phyloP scores from a whole-genome alignment of 495 filamentous ascomycete species.

The Trichoderma asperelloides region DNA sequence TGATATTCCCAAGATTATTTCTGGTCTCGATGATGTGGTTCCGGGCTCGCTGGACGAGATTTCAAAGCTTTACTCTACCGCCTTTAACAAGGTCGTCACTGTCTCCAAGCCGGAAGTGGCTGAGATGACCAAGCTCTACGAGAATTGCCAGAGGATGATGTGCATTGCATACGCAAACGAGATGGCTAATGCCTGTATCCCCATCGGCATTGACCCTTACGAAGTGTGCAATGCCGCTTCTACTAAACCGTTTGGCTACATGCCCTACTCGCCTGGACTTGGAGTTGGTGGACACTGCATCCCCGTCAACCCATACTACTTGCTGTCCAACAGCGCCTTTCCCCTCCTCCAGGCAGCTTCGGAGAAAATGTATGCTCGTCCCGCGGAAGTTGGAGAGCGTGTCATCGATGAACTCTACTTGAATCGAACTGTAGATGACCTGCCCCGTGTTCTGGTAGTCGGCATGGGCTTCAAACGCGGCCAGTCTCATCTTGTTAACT shows the following conservation, averaged over 20 bases:
- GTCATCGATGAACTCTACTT: not conserved
- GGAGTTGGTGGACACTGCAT: slow-evolving; percentile 35
- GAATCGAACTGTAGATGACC: not conserved
- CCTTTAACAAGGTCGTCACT: slow-evolving; percentile 25
- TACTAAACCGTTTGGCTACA: slow-evolving; percentile 33
- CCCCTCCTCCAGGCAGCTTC: slow-evolving; percentile 26
- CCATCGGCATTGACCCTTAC: slow-evolving; percentile 28
- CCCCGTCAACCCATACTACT: slow-evolving; percentile 31
- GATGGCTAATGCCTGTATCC: slow-evolving; percentile 31
- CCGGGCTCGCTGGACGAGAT: slow-evolving; percentile 25
- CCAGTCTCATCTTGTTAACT: slow-evolving; percentile 22
- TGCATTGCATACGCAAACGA: slow-evolving; percentile 33
- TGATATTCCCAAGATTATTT: slow-evolving; percentile 28
- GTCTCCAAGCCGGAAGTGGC: slow-evolving; percentile 31
- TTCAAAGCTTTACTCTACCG: slow-evolving; percentile 21
- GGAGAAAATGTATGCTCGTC: slow-evolving; percentile 24
- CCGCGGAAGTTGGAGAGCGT: slow-evolving; percentile 18
- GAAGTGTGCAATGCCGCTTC: slow-evolving; percentile 28
- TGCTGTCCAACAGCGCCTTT: slow-evolving; percentile 24
- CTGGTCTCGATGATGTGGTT: slow-evolving; percentile 24
- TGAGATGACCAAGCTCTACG: slow-evolving; percentile 35
- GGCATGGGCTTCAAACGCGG: slow-evolving; percentile 28
- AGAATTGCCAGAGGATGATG: slow-evolving; percentile 34
- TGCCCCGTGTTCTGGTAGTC: slow-evolving; percentile 24
- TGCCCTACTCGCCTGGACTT: slow-evolving; percentile 23